Evolutionary conservation across 2,329 filamentous ascomycete species (phyloP), one percentile per base, ranked within the genome.

Genomic region (Penicillium polonicum): DNA sequence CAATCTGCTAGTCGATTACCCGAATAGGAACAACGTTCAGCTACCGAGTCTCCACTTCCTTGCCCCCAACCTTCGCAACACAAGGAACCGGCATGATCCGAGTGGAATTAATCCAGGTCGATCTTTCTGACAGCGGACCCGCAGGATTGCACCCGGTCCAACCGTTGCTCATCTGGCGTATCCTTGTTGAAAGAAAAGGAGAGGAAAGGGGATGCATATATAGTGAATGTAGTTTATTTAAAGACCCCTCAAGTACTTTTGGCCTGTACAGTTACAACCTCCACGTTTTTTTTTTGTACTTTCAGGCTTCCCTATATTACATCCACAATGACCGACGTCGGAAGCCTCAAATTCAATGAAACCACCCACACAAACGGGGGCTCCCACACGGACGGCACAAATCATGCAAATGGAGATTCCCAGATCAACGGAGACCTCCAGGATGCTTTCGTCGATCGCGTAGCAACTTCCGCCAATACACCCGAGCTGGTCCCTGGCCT

Each of bases 391-490:
- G 41, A 53, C 35, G 54, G 35, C 31, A 19, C 43, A 23, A 31
- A 21, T 12, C 13, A 50, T 25, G 8, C 17, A 19, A 54, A 52
- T 36, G 38, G 42, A 39, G 48, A 21, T 5, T 12, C 1, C 19
- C 49, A 39, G 5, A 5, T 46, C 15, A 50, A 48, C 2, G 50
- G 27, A 5, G 38, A 48, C 13, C 19, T 35, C 19, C 19, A 52
- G 1, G 58, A 59, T 6, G 58, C 55, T 2, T 61, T 60, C 23
- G 48, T 58, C 33, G 60, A 60, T 19, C 49, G 41, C 7, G 38
- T 63, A 15, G 61, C 65, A 17, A 58, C 48, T n/a, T 61, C 58
- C 2, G 52, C 64, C 0, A 65, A 60, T 21, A 48, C 52, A 3
- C 61, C 63, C 0, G 52, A 64, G 8, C 44, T 57, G 4, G 43